Evolutionary conservation across 441 rosid species (phyloP).

Genomic region (Pelargonium australe): DNA sequence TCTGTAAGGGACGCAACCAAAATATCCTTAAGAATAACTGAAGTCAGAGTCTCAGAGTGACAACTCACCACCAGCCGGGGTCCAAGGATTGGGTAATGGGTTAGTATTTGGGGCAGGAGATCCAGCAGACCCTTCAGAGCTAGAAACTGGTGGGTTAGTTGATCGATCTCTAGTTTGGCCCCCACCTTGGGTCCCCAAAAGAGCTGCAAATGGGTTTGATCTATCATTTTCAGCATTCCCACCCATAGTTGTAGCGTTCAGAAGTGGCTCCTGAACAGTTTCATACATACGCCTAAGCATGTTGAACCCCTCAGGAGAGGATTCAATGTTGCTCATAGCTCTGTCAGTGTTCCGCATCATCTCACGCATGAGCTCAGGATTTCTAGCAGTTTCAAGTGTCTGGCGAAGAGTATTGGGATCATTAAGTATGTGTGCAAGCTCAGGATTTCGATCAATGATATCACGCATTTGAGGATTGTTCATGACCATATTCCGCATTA

Average conservation of each 20-base stretch:
- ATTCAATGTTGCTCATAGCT: slow-evolving; percentile 62
- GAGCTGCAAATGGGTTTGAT: slow-evolving; percentile 62
- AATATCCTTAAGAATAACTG: neutral
- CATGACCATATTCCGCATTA: slow-evolving; percentile 51
- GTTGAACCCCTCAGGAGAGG: slow-evolving; percentile 61
- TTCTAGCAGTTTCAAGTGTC: slow-evolving; percentile 56
- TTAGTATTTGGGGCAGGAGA: slow-evolving; percentile 42
- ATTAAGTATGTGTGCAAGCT: slow-evolving; percentile 56
- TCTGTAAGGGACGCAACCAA: neutral
- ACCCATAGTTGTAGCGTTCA: slow-evolving; percentile 51
- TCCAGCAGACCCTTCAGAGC: slow-evolving; percentile 35
- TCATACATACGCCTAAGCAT: slow-evolving; percentile 68
- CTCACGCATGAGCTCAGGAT: slow-evolving; percentile 69
- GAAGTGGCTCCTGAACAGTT: slow-evolving; percentile 56
- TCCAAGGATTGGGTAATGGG: slow-evolving; percentile 70
- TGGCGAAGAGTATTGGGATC: slow-evolving; percentile 59
- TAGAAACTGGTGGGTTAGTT: slow-evolving; percentile 34
- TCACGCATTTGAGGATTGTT: slow-evolving; percentile 68
- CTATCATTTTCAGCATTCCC: slow-evolving; percentile 41
- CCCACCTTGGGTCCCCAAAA: slow-evolving; percentile 47
- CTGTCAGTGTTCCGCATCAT: slow-evolving; percentile 61
- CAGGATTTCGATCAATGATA: slow-evolving; percentile 59
- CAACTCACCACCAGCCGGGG: slow-evolving; percentile 39
- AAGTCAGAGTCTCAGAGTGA: neutral
- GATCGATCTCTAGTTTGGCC: slow-evolving; percentile 35